Percentiles rank a stretch among this genome's conserved stretches.
phyloP scores from a whole-genome alignment of 805 yeast genomes.

The Priceomyces medius region DNA sequence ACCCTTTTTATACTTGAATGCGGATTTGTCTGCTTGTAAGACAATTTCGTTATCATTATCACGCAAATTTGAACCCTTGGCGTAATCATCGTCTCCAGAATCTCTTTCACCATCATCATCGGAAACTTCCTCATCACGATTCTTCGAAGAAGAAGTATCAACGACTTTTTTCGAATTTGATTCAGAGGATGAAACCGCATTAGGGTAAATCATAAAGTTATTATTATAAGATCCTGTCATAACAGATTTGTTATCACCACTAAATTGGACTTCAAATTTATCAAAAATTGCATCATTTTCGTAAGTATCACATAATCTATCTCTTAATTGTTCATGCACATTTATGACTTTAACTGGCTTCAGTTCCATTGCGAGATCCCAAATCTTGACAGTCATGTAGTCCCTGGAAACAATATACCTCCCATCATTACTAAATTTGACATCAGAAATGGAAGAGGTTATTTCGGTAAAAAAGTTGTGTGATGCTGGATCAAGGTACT shows the following conservation, averaged over 20 bases:
- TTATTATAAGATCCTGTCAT: slow-evolving; percentile 98
- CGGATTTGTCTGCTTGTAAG: slow-evolving; percentile 96
- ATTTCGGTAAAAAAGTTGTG: slow-evolving; percentile 97
- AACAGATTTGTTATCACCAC: slow-evolving; percentile 87
- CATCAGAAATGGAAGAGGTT: slow-evolving; percentile 91
- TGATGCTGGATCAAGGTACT: slow-evolving; percentile 85
- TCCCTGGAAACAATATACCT: slow-evolving; percentile 95
- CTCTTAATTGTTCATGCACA: slow-evolving; percentile 93
- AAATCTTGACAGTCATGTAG: slow-evolving; percentile 93
- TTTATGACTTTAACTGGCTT: slow-evolving; percentile 92
- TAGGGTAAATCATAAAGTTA: slow-evolving; percentile 94
- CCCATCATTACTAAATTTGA: slow-evolving; percentile 88
- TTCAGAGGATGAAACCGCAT: slow-evolving; percentile 48
- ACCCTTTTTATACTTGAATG: slow-evolving; percentile 78
- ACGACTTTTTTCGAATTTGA: slow-evolving; percentile 10
- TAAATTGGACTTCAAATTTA: slow-evolving; percentile 93
- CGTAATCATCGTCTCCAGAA: slow-evolving; percentile 19
- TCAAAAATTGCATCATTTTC: slow-evolving; percentile 98
- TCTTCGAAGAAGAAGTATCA: slow-evolving; percentile 13
- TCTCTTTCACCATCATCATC: slow-evolving; percentile 27
- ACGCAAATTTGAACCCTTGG: slow-evolving; percentile 3
- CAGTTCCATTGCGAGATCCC: slow-evolving; percentile 98
- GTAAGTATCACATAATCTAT: slow-evolving; percentile 92
- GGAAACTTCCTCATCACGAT: slow-evolving; percentile 11
- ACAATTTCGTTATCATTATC: slow-evolving; percentile 58